Conservation (phyloP, 202 grass and related monocot species). For the Schoenoplectus triqueter region DNA sequence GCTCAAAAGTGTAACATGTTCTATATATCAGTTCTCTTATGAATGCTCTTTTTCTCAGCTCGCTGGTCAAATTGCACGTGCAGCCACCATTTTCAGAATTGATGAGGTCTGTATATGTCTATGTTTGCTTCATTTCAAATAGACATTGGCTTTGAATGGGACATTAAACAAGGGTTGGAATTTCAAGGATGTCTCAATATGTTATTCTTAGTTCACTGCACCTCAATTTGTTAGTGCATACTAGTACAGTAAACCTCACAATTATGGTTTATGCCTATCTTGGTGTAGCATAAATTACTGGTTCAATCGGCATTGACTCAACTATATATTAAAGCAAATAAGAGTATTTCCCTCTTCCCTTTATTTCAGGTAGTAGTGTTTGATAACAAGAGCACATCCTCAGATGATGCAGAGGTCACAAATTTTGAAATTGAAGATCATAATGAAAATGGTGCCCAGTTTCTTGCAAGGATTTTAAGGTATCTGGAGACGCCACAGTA, state of each 20-base stretch:
- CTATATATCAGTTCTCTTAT: not conserved
- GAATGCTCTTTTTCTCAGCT: constrained; percentile 53
- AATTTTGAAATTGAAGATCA: constrained; percentile 30
- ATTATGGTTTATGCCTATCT: not conserved
- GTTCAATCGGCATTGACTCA: not conserved
- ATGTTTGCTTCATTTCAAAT: not conserved
- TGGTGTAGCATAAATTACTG: not conserved
- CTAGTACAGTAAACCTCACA: not conserved
- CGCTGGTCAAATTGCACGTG: constrained; percentile 87
- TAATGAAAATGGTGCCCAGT: constrained; percentile 63
- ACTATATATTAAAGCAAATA: not conserved
- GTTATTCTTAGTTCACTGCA: not conserved
- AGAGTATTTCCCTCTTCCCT: not conserved
- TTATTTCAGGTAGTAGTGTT: constrained; percentile 63
- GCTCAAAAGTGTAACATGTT: not conserved
- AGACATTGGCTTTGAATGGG: not conserved
- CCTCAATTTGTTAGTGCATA: not conserved
- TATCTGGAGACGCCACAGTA: constrained; percentile 95
- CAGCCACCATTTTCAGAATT: constrained; percentile 77
- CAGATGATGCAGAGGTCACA: constrained; percentile 34
- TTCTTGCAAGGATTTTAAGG: constrained; percentile 77
- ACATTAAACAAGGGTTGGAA: not conserved
- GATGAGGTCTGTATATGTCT: constrained; percentile 58
- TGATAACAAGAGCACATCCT: constrained; percentile 50
- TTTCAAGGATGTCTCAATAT: not conserved